phyloP scores from a whole-genome alignment of 1,284 basidiomycete species.

The Porogramme epimiltina region DNA sequence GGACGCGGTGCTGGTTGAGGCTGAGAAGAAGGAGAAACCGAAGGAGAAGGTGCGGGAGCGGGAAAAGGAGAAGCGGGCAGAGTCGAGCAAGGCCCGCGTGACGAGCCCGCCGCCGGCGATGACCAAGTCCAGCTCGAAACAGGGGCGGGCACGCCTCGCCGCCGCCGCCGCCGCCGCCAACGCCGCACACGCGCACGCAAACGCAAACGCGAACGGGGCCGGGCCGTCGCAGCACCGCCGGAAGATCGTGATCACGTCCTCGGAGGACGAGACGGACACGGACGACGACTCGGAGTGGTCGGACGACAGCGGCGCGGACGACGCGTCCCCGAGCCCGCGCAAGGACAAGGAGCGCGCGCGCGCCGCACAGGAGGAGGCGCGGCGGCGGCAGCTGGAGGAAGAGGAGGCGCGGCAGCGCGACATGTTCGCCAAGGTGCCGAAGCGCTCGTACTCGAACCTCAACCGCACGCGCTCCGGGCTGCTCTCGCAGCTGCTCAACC shows the following conservation, averaged over 20 bases:
- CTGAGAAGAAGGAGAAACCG: not conserved
- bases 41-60: constrained; percentile 11
- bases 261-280: constrained; percentile 47
- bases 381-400: constrained; percentile 36
- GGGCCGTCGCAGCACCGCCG: constrained; percentile 25
- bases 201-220: constrained; percentile 5
- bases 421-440: constrained; percentile 78
- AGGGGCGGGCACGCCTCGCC: not conserved
- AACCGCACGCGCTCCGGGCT: constrained; percentile 58
- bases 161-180: constrained; percentile 1
- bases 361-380: constrained; percentile 15
- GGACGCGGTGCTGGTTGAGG: not conserved
- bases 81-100: constrained; percentile 13
- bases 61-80: constrained; percentile 7
- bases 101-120: constrained; percentile 6
- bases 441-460: constrained; percentile 63
- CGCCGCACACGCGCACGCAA: not conserved
- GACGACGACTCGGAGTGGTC: constrained; percentile 58
- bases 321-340: not conserved
- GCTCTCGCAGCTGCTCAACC: constrained; percentile 69
- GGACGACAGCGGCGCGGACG: constrained; percentile 43
- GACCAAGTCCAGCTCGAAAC: constrained; percentile 1
- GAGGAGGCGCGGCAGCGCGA: constrained; percentile 72
- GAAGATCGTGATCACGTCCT: constrained; percentile 34
- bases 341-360: not conserved